Evolutionary conservation across 202 grass and related monocot species (phyloP), one percentile per base, ranked within the genome.

Genomic region (Zizania palustris): DNA sequence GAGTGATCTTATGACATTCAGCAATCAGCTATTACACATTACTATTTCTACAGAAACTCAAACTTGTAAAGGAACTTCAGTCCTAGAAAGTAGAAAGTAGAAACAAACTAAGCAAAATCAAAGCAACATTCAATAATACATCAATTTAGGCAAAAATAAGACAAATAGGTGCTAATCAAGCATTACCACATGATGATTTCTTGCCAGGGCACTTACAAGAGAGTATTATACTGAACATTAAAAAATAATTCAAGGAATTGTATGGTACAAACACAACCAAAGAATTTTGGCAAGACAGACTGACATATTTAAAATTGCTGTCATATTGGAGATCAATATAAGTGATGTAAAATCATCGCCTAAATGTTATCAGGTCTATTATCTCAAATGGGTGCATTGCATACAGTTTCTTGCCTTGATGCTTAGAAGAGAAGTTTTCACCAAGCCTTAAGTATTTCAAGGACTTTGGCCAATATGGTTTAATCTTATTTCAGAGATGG

Each of bases 61-160:
- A 80, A 75, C 16, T 40, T 71, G 10, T 16, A 3, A 71, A 49
- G 41, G 46, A 81, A 74, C 10, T 60, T 60, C 28, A 43, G 51
- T 69, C 41, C 6, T 65, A 65, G 2, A 55, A 55, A 8, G 28
- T 28, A 28, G 28, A 28, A 28, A 55, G 51, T 55, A 55, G 13
- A 49, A 82, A 59, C 45, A 15, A 69, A 33, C 57, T 57, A 3
- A 76, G 48, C 10, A 63, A 70, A 76, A 74, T 34, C 19, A 86
- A 40, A 40, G 33, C 72, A 71, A 18, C 18, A 66, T 70, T 8
- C 71, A 21, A 73, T 61, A 51, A 38, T 67, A 61, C 33, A 60
- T 33, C 14, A 74, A 69, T 56, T 44, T 55, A 61, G 66, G 62
- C 38, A 74, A 79, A 16, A 55, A 45, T 45, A 62, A 19, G 9